phyloP scores from a whole-genome alignment of 352 stramenopile species.

The Phytophthora rubi region DNA sequence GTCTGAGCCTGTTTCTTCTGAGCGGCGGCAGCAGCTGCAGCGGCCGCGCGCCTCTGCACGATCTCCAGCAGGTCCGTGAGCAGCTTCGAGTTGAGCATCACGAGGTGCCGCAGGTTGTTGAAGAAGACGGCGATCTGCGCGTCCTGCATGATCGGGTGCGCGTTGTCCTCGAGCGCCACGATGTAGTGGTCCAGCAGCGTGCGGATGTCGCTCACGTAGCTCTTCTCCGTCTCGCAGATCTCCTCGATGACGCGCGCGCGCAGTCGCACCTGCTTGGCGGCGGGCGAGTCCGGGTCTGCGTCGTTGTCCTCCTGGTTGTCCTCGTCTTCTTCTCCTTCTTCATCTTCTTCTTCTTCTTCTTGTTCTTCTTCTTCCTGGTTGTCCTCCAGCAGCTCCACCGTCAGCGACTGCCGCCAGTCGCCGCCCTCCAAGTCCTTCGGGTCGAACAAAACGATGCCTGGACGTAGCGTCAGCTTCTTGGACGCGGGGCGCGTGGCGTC shows the following conservation, averaged over 20 bases:
- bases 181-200: constrained; percentile 85
- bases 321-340: background rate
- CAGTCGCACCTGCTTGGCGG: constrained; percentile 27
- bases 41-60: constrained; percentile 35
- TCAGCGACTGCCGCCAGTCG: constrained; percentile 27
- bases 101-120: constrained; percentile 80
- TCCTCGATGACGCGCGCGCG: constrained; percentile 74
- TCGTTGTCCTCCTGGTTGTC: constrained; percentile 32
- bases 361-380: constrained; percentile 29
- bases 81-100: constrained; percentile 89
- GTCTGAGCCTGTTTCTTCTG: constrained; percentile 12
- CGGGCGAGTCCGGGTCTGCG: constrained; percentile 26
- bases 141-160: constrained; percentile 83
- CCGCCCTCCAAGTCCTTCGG: constrained; percentile 43
- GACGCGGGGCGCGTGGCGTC: constrained; percentile 12
- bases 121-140: constrained; percentile 89
- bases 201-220: constrained; percentile 78
- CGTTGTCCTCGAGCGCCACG: constrained; percentile 76
- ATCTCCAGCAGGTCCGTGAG: constrained; percentile 77
- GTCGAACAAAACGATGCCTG: constrained; percentile 62
- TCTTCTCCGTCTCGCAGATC: constrained; percentile 82
- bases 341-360: too few relatives aligned
- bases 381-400: constrained; percentile 29
- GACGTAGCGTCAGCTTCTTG: constrained; percentile 32
- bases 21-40: background rate